Base-by-base conservation (phyloP, 192 early-diverging fungal genomes). In the Coemansia sp. region DNA sequence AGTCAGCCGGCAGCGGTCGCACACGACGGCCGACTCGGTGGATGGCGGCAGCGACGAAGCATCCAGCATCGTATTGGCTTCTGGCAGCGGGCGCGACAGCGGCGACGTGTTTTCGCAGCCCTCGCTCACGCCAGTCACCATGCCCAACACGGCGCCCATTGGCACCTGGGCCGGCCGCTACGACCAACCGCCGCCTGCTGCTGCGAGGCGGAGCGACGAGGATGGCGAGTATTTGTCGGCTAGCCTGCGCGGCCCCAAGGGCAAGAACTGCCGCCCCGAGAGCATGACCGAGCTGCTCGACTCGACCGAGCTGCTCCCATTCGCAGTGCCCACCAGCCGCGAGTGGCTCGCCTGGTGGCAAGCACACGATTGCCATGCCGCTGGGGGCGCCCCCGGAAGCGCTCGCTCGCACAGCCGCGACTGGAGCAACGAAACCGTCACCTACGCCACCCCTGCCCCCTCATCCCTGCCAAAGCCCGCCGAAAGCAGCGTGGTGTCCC, bases 311-410 rank as follows among this genome's bases (percentile, higher is more conserved):
- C 71, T 85, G 57, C 59, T 87, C 36, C 87, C 88, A 62, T 89
- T 89, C 71, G 83, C 87, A 8, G 77, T 89, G 40, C 88, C 88
- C 2, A 89, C 87, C 1, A 81, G 84, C 53, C 79, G 78, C 48
- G 81, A 84, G 48, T 77, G 78, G 78, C 68, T 75, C 40, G 17
- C 63, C 35, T 84, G 83, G 83, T 84, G 83, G 83, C 68, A 68
- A 63, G 50, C 61, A 17, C 64, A 62, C 1, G 59, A 39, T 6
- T 11, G 61, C n/a, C 13, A 41, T 10, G 16, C 41, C 36, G 24
- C 62, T 24, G 29, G 24, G 24, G 24, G 54, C 13, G 54, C n/a
- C 17, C 16, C 54, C 11, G 42, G 61, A 35, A 57, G 54, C n/a
- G 4, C n/a, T 6, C 56, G 62, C 35, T 66, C 65, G 65, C 72